These are phyloP conservation scores for Chiua sp. DNA, from an alignment of 1,284 basidiomycete genomes.

Conservation along the genomic window DNA sequence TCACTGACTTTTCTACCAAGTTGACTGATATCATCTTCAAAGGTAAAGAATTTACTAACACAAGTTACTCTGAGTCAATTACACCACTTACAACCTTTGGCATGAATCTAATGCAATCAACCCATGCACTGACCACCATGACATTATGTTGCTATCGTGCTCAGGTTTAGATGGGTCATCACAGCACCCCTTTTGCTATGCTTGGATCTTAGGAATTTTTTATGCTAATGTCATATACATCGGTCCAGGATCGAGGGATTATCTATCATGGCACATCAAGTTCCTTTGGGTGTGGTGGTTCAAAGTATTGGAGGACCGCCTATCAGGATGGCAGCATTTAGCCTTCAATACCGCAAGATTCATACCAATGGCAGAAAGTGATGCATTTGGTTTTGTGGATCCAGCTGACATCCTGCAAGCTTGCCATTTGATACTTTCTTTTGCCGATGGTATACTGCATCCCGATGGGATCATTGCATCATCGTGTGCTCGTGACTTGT, in stretches of 20 bases:
- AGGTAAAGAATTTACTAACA: too few species aligned
- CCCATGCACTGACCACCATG: too few species aligned
- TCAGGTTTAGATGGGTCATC: too few species aligned
- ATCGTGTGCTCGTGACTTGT: not conserved
- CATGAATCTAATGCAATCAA: too few species aligned
- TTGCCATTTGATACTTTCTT: constrained; percentile 14
- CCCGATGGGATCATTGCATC: constrained; percentile 1
- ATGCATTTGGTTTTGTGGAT: constrained; percentile 18
- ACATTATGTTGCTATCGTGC: too few species aligned
- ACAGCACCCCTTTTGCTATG: constrained; percentile 17
- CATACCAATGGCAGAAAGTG: not conserved
- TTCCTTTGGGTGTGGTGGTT: constrained; percentile 14
- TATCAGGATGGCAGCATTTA: not conserved
- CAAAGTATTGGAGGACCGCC: not conserved
- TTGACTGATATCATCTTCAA: too few species aligned
- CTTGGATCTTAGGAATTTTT: constrained; percentile 9
- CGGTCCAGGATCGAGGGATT: constrained; percentile 1
- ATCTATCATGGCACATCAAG: not conserved
- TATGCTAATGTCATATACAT: constrained; percentile 10
- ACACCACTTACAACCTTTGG: too few species aligned
- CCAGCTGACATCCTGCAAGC: constrained; percentile 3
- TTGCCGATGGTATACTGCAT: constrained; percentile 3
- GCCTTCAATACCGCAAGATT: constrained; percentile 3
- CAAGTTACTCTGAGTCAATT: too few species aligned
- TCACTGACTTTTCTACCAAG: too few species aligned